Percentiles rank a stretch among this genome's conserved stretches.
phyloP scores from a whole-genome alignment of 2,329 filamentous ascomycete genomes.

The Celoporthe dispersa region DNA sequence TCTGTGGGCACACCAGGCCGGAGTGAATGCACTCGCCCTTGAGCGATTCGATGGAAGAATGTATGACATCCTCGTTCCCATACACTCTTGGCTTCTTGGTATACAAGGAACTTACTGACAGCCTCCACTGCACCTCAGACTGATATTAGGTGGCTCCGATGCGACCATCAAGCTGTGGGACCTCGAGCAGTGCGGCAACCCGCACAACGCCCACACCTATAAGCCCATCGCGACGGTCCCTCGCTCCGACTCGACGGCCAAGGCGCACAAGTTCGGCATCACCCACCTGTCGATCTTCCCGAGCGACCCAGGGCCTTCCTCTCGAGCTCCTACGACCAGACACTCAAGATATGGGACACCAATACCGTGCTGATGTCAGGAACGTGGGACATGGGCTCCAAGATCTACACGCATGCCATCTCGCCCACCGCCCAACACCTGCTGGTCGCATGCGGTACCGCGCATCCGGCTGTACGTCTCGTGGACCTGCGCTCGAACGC shows the following conservation, averaged over 20 bases:
- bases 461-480: conserved; percentile 81
- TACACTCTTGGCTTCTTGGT: not conserved
- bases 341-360: conserved; percentile 75
- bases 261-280: conserved; percentile 69
- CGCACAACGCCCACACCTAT: conserved; percentile 52
- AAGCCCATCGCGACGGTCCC: conserved; percentile 57
- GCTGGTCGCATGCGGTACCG: conserved; percentile 85
- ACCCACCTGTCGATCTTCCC: conserved; percentile 80
- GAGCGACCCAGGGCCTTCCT: conserved; percentile 78
- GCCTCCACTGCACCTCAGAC: conserved; percentile 47
- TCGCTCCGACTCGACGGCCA: conserved; percentile 41
- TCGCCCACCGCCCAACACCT: conserved; percentile 75
- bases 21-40: conserved; percentile 78
- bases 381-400: conserved; percentile 69
- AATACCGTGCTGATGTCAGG: conserved; percentile 64
- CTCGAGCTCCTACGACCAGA: conserved; percentile 78
- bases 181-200: conserved; percentile 64
- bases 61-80: conserved; percentile 45
- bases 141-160: conserved; percentile 85
- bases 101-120: conserved; percentile 6
- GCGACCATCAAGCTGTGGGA: conserved; percentile 88
- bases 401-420: conserved; percentile 76
- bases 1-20: conserved; percentile 73
- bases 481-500: conserved; percentile 85
- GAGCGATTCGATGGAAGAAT: conserved; percentile 82